Base-by-base conservation (phyloP, 2,329 filamentous ascomycete species). In the Aspergillus viridinutans region DNA sequence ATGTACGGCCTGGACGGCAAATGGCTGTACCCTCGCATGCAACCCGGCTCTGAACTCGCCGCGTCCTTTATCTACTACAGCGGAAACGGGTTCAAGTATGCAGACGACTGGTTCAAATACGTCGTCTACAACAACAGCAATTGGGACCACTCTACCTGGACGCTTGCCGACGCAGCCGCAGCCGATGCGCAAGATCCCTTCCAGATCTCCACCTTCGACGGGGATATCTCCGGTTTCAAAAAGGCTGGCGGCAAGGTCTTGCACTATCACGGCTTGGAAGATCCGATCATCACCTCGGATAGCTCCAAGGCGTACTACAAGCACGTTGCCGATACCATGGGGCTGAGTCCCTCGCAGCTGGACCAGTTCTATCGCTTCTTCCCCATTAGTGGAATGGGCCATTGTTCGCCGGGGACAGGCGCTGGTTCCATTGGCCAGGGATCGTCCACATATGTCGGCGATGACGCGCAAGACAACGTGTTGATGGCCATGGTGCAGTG, bases 291-390 rank as follows among this genome's bases (percentile, higher is more conserved):
- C 53, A 76, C 80, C 14, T 78, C 78, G 0, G 77, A 78, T 0
- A 76, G 79, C 21, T 80, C 78, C 1, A 75, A 80, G 9, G 81
- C 81, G 66, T 86, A 76, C 64, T 81, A 82, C 67, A 71, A 76
- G 20, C 73, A 77, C 17, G 76, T 83, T 1, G 64, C 66, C 3
- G 58, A 71, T 23, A 67, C 69, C 1, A 74, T 81, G 67, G 68
- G 74, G 0, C 50, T 71, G 6, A 53, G 63, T 0, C 66, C 72
- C 0, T 47, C 59, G 4, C 55, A 69, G 0, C 58, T 78, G 6
- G 75, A 78, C 57, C 69, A 72, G 0, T 78, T 76, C 60, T 74
- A 78, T 49, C 76, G 77, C 49, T 78, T 80, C 62, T 84, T 84
- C 63, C 72, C 71, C 21, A 75, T 85, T 17, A 81, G 81, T 0